Evolutionary conservation across 2,329 filamentous ascomycete genomes (phyloP), one percentile per base, ranked within the genome.

Genomic region (Blastomyces emzantsi): DNA sequence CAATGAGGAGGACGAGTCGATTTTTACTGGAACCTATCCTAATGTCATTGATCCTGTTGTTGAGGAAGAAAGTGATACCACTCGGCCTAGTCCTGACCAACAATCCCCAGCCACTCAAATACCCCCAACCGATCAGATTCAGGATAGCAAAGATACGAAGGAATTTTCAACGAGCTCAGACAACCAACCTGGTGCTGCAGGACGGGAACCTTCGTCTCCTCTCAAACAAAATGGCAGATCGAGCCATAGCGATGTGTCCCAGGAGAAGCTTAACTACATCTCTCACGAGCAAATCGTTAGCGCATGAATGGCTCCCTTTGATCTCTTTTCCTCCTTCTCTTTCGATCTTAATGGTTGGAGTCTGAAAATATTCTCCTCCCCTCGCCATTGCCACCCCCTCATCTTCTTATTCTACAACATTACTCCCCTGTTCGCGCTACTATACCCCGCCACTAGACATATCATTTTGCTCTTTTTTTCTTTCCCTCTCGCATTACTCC

Each of bases 251-350:
- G 47, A 19, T 41, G 47, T 45, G 25, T 62, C 61, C 17, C 61
- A 54, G n/a, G 61, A 62, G 55, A 45, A 62, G 25, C 61, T 45
- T n/a, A 62, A 57, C 19, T 39, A 51, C 36, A 56, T 41, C 39
- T 17, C 52, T 51, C 61, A 36, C 7, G 49, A 62, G 30, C 61
- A 62, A 62, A 28, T 51, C 7, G 61, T 62, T 33, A 62, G 52
- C 45, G 61, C 61, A 17, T 62, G 51, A 62, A 52, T 22, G 8
- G 19, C 25, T 22, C 22, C 19, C 36, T 36, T 11, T 30, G 11
- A 11, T 36, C 17, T 55, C 52, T 17, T 39, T n/a, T 25, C 55
- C 2, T 41, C 33, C 19, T 13, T 36, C 33, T n/a, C 8, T 22
- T 9, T 41, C 7, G 11, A 56, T 39, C 33, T 56, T 36, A 1